Evolutionary conservation across 305 asterid genomes (phyloP).

Genomic region (Fraxinus sp.): DNA sequence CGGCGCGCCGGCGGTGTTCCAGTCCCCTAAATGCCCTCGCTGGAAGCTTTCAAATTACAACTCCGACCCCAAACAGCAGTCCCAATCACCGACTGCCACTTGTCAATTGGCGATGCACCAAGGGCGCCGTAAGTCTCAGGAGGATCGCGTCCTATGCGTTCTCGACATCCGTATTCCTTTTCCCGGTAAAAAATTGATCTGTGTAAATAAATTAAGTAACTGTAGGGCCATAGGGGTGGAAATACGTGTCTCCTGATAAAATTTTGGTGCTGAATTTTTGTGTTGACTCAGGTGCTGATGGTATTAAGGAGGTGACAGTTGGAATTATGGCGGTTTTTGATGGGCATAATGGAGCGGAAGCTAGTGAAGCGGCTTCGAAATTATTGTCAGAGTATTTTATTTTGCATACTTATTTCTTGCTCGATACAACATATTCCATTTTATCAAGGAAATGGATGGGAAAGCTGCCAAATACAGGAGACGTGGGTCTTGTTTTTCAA

Average conservation of each 20-base stretch:
- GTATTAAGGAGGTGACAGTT: slow-evolving; percentile 68
- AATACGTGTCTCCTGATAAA: background rate
- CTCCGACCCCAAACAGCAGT: slow-evolving; percentile 35
- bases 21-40: slow-evolving; percentile 92
- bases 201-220: background rate
- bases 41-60: slow-evolving; percentile 68
- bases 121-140: slow-evolving; percentile 86
- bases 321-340: slow-evolving; percentile 90
- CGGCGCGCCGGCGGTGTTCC: slow-evolving; percentile 95
- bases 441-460: slow-evolving; percentile 55
- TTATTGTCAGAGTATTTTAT: slow-evolving; percentile 74
- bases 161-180: slow-evolving; percentile 78
- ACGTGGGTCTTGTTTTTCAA: slow-evolving; percentile 35
- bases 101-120: slow-evolving; percentile 76
- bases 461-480: slow-evolving; percentile 53
- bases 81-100: slow-evolving; percentile 33
- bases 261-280: background rate
- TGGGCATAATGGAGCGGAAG: slow-evolving; percentile 95
- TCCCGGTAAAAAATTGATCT: slow-evolving; percentile 47
- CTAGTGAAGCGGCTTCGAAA: slow-evolving; percentile 92
- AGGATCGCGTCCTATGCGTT: slow-evolving; percentile 79
- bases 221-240: background rate
- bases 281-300: slow-evolving; percentile 53
- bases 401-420: slow-evolving; percentile 84
- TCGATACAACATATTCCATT: slow-evolving; percentile 70